Base-by-base conservation (phyloP, 306 rosid genomes). In the Adenanthera pavonina region DNA sequence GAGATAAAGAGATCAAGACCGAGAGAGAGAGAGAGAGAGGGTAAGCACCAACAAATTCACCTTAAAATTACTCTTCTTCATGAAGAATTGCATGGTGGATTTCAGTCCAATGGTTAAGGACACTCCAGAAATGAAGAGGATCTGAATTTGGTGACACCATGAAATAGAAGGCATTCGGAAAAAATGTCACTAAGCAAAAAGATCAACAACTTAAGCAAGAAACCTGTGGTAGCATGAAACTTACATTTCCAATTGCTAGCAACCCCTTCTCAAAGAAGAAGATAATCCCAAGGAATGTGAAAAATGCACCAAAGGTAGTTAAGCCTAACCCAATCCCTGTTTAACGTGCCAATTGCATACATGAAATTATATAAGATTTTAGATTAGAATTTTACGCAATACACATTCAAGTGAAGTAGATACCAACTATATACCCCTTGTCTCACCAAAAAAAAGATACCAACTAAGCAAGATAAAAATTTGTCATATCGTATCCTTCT, bases 231-330 rank as follows among this genome's bases (percentile, higher is more conserved):
- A 72, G 20, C 12, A 69, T 8, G 61, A 64, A 72, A 83, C 96
- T 89, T 88, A 95, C 99, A 79, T 95, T 93, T 86, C 99, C 99
- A 92, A 95, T 95, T 78, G 98, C 98, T 48, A 95, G 94, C 80
- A 95, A 78, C 67, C 99, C 99, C 90, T 93, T 89, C 91, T 95
- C 99, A 9, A 95, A 95, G 89, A 95, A 93, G 89, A 92, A 92
- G 75, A 93, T 65, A 46, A 95, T 66, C 75, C 98, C 99, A 89
- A 95, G 87, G 86, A 91, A 87, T 40, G 97, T 87, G 94, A 95
- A 95, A 85, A 95, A 93, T 85, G 93, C 59, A 33, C 99, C 99
- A 88, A 93, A 93, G 79, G 98, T 98, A 14, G 99, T 93, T 88
- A 95, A 86, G 51, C 99, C 98, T 51, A 95, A 81, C 53, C 99